Base-by-base conservation (phyloP, 331 rosid genomes). In the Pyrus hybrid region DNA sequence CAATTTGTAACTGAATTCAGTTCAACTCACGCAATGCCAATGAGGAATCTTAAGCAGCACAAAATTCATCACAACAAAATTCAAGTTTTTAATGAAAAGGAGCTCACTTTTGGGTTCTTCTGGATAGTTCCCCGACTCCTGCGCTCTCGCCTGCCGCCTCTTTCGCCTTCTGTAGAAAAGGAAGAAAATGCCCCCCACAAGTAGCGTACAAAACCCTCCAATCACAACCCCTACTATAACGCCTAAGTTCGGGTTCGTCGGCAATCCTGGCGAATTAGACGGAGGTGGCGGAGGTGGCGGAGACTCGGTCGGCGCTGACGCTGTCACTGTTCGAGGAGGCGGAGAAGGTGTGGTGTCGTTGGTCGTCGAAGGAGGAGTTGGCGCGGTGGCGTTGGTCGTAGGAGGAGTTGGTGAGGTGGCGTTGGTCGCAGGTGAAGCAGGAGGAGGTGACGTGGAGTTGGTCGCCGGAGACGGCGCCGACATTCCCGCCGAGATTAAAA, bases 171-270 rank as follows among this genome's bases (percentile, higher is more conserved):
- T 74, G 41, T 72, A 71, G 5, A 65, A 63, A 41, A 80, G 53
- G 67, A 73, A 63, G 76, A 83, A 76, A 83, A 89, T 17, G 26
- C 72, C 79, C 72, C 83, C 85, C 6, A 58, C 22, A 8, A 85
- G 41, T 13, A 89, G 81, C 89, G 85, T 79, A 18, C 80, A 41
- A 30, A 81, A 69, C 65, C 85, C 84, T 57, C 89, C 93, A 5
- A 85, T 73, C 68, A 71, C 88, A 23, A 66, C 76, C 47, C 89
- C 93, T 2, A 84, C 49, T 14, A 84, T 67, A 57, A 84, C 41
- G 68, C 85, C 88, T 4, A 64, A 72, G 29, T 75, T 1, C 8
- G 82, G n/a, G 12, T 47, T 82, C 72, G 8, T 67, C 67, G 70
- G 25, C 76, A 82, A 29, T 6, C 18, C 37, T 5, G 56, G n/a